Evolutionary conservation across 805 yeast species (phyloP).

Genomic region (Candida sakaeoensis): DNA sequence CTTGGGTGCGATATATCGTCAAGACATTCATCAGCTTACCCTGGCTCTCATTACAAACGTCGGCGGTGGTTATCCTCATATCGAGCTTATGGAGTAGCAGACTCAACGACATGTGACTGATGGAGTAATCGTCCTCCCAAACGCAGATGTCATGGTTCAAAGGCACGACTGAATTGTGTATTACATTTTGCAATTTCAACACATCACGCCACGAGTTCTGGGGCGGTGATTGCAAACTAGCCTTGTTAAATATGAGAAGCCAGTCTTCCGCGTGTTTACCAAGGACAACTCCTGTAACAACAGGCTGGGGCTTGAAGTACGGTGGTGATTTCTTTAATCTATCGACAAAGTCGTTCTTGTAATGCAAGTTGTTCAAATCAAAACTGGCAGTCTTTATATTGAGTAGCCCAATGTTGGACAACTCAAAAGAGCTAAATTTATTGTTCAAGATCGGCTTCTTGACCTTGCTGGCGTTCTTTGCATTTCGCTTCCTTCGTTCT

Average conservation of each 20-base stretch:
- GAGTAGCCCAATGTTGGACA: constrained; percentile 3
- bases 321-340: constrained; percentile 1
- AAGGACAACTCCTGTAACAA: constrained; percentile 6
- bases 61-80: background rate
- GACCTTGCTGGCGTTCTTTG: background rate
- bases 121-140: background rate
- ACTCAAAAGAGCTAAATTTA: background rate
- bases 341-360: constrained; percentile 6
- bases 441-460: background rate
- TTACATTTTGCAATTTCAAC: background rate
- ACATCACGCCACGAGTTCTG: background rate
- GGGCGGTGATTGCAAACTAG: background rate
- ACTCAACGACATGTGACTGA: background rate
- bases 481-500: constrained; percentile 12
- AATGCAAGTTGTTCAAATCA: constrained; percentile 3
- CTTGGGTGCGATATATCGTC: background rate
- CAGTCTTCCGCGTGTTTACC: background rate
- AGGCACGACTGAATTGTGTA: background rate
- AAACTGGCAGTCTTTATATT: constrained; percentile 6
- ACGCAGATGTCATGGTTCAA: background rate
- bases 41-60: background rate
- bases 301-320: constrained; percentile 6
- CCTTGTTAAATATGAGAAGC: background rate
- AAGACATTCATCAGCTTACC: too few species aligned
- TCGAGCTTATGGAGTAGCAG: background rate